Evolutionary conservation across 345 rosid genomes (phyloP), one percentile per base, ranked within the genome.

Genomic region (Lepidium sativum): DNA sequence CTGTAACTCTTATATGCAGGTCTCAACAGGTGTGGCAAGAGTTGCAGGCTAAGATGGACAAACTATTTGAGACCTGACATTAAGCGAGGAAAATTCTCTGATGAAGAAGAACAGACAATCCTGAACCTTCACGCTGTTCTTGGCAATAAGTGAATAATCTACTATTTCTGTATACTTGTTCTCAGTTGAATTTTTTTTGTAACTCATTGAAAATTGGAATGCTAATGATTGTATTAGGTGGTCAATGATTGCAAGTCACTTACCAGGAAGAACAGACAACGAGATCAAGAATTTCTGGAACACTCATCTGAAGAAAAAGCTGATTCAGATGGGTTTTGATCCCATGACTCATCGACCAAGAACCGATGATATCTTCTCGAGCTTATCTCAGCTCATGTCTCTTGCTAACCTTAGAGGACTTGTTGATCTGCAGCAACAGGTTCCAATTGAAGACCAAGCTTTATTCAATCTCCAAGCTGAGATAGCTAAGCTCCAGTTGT

Each of bases 271-370:
- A 54, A 88, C 95, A 0, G 92, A 88, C 40, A 88, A 88, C 10
- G 92, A 85, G 69, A 85, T 88, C 62, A 88, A 88, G 74, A 88
- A 88, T 59, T 82, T 83, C 33, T 88, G 96, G 96, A 88, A 88
- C 39, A 88, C 96, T 8, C 92, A 88, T 75, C 70, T 88, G 27
- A 88, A 80, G 86, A 88, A 88, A 54, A 88, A 85, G 79, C 84
- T 88, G 69, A 74, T 88, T 6, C 85, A 78, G 55, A 86, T 86
- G 92, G 96, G 92, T 18, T 85, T 86, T n/a, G 96, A 88, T 20
- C 96, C 96, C 3, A 82, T 88, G 54, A 84, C 96, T 14, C 96
- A 88, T 79, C 75, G 68, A 61, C 89, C 89, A 65, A 81, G 88
- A 81, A 79, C 92, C 0, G 69, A 70, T 59, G 72, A 66, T 52